Base-by-base conservation (phyloP, 768 basidiomycete species). In the Suillus americanus region DNA sequence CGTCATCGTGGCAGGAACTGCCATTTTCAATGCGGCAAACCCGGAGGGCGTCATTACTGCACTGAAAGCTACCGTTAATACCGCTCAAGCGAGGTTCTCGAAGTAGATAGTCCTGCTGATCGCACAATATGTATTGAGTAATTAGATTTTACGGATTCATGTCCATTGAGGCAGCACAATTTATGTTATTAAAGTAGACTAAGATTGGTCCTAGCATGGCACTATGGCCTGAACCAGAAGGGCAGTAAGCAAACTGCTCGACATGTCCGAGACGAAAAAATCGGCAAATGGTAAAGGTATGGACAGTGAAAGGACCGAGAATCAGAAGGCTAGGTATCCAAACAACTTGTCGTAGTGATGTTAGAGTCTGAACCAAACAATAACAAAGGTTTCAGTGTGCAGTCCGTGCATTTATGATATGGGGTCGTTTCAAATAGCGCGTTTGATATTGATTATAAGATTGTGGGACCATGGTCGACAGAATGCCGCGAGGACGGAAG, bases 1-100 rank as follows among this genome's bases (percentile, higher is more conserved):
- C 72, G 95, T 99, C 68, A 94, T 99, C 61, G 97, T 99, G 35
- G 96, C 97, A 14, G 97, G 97, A 14, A 98, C 96, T 8, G 95
- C 97, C 7, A 91, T 99, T 66, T 99, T 99, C 72, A 86, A 85
- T 48, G 89, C 95, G 2, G 72, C 83, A n/a, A 82, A 89, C 70
- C 92, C 97, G 0, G 88, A 88, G 51, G 78, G 85, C 45, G 93
- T 96, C 56, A 97, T 98, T 60, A 70, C 83, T 50, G 73, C 81
- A 9, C 78, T 98, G 45, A 94, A 92, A 77, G 79, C 83, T 41
- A 82, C 84, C 25, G 89, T 97, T 40, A 83, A 88, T 67, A 77
- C 83, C 25, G 92, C 89, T 18, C 90, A 90, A 73, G 85, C 82
- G 23, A 85, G 78, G 67, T 68, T 72, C 62, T 69, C 78, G 3